Base-by-base conservation (phyloP, 2,329 filamentous ascomycete species). In the Graphiopsis chlorocephala region DNA sequence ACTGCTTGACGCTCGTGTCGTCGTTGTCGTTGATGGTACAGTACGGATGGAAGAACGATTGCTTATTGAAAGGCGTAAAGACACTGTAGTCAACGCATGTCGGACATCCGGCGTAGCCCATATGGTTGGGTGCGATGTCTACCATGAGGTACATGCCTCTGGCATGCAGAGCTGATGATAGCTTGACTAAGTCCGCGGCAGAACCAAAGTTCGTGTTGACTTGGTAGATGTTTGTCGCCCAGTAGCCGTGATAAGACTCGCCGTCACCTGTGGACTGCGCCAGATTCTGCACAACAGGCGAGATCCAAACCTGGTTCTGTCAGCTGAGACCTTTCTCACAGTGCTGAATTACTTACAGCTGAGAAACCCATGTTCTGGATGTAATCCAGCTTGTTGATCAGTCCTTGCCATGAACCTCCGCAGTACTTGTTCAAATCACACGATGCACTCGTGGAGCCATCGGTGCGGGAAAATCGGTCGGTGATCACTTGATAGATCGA, bases 401-500 rank as follows among this genome's bases (percentile, higher is more conserved):
- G 73, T 2, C 77, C 77, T 52, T 72, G 71, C 72, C 73, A 78
- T 42, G 75, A 74, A 17, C 77, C 77, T 17, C 69, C 71, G 28
- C 71, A 74, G 65, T 82, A 82, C 65, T 26, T 38, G 38, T 55
- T 58, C 11, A 76, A 69, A 61, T 80, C 76, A 69, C 83, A 85
- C 1, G 76, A 65, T 20, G 74, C 77, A 25, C 81, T 80, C 6
- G 76, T 80, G 4, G 77, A 80, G 25, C 80, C 82, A 68, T 79
- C 77, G 3, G 76, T 80, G 6, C 80, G 80, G 5, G 83, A 84
- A 65, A 85, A 81, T 0, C 85, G 82, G 70, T 86, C 84, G 2
- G 85, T 86, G 68, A 88, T 74, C 35, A 83, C 81, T 75, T 86
- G 85, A 72, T 87, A 87, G 63, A 87, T 86, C 15, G 73, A 76